A percentile compares a stretch with the other conserved stretches of the same genome.
These are phyloP conservation scores for Penicillium lividum DNA, from an alignment of 495 filamentous ascomycete species.

Conservation along the genomic window DNA sequence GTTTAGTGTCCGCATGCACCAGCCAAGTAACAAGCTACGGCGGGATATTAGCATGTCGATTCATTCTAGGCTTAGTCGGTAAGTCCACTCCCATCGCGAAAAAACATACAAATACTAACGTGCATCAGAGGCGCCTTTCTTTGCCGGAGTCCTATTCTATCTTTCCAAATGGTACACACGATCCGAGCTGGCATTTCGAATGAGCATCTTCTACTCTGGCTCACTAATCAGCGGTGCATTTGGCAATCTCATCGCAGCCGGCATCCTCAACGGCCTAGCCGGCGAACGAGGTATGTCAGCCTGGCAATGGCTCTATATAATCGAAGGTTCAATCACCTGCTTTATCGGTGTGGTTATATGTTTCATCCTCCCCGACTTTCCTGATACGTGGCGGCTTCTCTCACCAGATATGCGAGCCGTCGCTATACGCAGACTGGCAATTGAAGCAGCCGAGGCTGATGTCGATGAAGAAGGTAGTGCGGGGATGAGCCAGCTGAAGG, in stretches of 20 bases:
- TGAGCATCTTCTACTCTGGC: slow-evolving; percentile 62
- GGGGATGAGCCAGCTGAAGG: slow-evolving; percentile 42
- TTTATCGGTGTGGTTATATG: slow-evolving; percentile 36
- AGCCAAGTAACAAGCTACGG: slow-evolving; percentile 48
- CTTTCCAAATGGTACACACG: slow-evolving; percentile 59
- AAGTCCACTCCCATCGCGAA: background rate
- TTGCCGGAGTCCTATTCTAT: slow-evolving; percentile 49
- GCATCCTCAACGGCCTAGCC: slow-evolving; percentile 41
- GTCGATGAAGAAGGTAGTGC: slow-evolving; percentile 39
- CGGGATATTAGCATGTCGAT: slow-evolving; percentile 52
- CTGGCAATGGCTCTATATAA: slow-evolving; percentile 53
- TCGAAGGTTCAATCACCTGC: slow-evolving; percentile 41
- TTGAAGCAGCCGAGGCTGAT: slow-evolving; percentile 47
- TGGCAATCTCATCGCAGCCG: slow-evolving; percentile 57
- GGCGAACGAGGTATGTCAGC: slow-evolving; percentile 36
- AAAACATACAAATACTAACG: background rate
- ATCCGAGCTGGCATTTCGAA: slow-evolving; percentile 53
- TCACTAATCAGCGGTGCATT: slow-evolving; percentile 62
- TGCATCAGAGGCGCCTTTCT: slow-evolving; percentile 41
- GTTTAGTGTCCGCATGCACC: slow-evolving; percentile 47
- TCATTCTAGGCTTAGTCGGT: slow-evolving; percentile 45
- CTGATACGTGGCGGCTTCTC: slow-evolving; percentile 42
- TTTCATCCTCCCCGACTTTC: slow-evolving; percentile 45
- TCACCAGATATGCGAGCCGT: slow-evolving; percentile 45
- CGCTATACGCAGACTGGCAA: slow-evolving; percentile 45